These are phyloP conservation scores for Xylaria curta DNA, from an alignment of 495 filamentous ascomycete species.

Conservation along the genomic window DNA sequence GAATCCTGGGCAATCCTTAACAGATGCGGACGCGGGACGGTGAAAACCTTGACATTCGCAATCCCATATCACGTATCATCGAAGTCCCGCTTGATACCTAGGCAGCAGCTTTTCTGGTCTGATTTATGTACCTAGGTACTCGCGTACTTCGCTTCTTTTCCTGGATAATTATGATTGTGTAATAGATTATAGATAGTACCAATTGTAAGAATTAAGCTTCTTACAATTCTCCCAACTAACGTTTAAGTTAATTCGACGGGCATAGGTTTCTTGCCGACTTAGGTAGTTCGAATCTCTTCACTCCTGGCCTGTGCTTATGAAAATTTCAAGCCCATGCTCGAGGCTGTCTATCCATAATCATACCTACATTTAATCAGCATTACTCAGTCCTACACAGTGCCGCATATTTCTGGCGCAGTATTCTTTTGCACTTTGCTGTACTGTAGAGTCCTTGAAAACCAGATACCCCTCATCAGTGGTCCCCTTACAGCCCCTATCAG, in stretches of 20 bases:
- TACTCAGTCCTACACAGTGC: slow-evolving; percentile 6
- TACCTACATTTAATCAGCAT: background rate
- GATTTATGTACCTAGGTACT: background rate
- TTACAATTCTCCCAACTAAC: background rate
- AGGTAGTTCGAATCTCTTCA: background rate
- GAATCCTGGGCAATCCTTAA: background rate
- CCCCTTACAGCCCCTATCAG: background rate
- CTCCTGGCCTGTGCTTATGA: background rate
- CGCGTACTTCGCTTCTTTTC: background rate
- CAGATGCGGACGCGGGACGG: background rate
- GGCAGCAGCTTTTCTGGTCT: background rate
- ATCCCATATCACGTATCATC: slow-evolving; percentile 1
- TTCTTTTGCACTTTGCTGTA: background rate
- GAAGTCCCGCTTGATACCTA: background rate
- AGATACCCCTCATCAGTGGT: slow-evolving; percentile 1
- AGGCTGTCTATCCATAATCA: too few relatives aligned
- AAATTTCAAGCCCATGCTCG: background rate
- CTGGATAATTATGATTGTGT: background rate
- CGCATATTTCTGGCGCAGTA: background rate
- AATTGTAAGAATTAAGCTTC: background rate
- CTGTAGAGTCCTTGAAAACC: background rate
- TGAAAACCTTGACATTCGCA: background rate
- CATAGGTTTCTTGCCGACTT: background rate
- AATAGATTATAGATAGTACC: background rate
- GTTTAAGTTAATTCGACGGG: background rate